Evolutionary conservation across 257 asterid genomes (phyloP).

Genomic region (Verbena officinalis): DNA sequence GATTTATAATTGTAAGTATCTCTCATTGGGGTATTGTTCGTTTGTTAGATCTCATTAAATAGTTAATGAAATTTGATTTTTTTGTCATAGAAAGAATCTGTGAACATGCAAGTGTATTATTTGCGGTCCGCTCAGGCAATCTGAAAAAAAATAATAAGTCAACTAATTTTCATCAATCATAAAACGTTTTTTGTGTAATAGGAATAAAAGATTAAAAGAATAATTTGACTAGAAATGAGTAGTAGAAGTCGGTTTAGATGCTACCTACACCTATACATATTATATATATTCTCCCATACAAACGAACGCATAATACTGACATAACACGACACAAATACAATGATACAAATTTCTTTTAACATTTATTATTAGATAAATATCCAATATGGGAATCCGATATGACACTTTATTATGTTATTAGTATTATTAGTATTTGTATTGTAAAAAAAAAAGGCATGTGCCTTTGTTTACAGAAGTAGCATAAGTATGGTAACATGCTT

Average conservation of each 20-base stretch:
- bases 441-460: constrained; percentile 22
- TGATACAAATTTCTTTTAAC: no score
- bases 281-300: no score
- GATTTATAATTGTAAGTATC: no score
- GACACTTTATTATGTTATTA: no score
- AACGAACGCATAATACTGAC: no score
- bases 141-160: constrained; percentile 1
- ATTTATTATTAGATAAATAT: no score
- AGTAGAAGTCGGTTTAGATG: background rate
- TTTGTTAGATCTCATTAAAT: constrained; percentile 7
- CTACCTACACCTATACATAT: background rate
- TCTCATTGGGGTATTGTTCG: no score
- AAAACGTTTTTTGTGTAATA: constrained; percentile 8
- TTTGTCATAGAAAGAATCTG: constrained; percentile 13
- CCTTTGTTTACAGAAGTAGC: constrained; percentile 19
- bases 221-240: constrained; percentile 19
- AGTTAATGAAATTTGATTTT: constrained; percentile 1
- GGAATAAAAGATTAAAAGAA: constrained; percentile 22
- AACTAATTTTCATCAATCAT: constrained; percentile 18
- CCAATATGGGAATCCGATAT: no score
- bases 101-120: constrained; percentile 37
- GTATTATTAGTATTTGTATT: background rate
- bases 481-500: background rate
- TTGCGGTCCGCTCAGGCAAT: background rate
- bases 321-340: no score